A percentile compares a stretch with the other conserved stretches of the same genome.
Evolutionary conservation across 371 early-diverging fungal genomes (phyloP).

Genomic region (Mortierella sp.): DNA sequence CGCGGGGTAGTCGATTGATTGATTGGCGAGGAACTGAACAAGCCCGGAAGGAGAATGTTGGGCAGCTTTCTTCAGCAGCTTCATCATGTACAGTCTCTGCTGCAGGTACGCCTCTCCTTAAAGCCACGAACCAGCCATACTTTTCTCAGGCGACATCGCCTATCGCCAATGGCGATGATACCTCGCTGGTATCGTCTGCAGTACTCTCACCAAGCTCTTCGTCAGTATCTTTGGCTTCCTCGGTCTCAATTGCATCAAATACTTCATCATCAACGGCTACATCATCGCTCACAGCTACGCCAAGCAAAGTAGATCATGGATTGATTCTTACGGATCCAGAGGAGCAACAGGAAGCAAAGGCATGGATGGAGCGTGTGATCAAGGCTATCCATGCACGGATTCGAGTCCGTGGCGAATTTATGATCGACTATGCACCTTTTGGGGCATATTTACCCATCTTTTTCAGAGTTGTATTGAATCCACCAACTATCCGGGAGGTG

Average conservation of each 20-base stretch:
- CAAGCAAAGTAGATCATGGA: constrained; percentile 18
- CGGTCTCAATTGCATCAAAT: constrained; percentile 22
- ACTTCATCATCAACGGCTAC: constrained; percentile 28
- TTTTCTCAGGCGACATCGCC: background rate
- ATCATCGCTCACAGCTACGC: background rate
- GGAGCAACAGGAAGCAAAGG: constrained; percentile 56
- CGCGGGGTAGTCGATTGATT: constrained; percentile 40
- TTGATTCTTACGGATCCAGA: constrained; percentile 26
- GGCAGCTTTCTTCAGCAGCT: background rate
- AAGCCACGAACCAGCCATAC: constrained; percentile 6
- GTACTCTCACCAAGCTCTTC: constrained; percentile 29
- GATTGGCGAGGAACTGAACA: constrained; percentile 50
- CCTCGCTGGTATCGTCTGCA: constrained; percentile 5
- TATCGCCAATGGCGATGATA: background rate
- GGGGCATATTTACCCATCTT: constrained; percentile 67
- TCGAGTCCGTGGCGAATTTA: constrained; percentile 65
- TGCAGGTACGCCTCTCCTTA: background rate
- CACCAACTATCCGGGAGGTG: constrained; percentile 67
- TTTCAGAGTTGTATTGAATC: constrained; percentile 81
- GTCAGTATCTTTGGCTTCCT: constrained; percentile 30
- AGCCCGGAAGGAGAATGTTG: constrained; percentile 22
- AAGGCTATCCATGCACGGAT: constrained; percentile 65
- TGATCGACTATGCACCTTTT: constrained; percentile 78
- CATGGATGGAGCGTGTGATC: constrained; percentile 63
- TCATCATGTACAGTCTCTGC: background rate